Percentiles rank a stretch among this genome's conserved stretches.
Conservation (phyloP, 2,329 filamentous ascomycete species). For the Hypoxylon sp. region DNA sequence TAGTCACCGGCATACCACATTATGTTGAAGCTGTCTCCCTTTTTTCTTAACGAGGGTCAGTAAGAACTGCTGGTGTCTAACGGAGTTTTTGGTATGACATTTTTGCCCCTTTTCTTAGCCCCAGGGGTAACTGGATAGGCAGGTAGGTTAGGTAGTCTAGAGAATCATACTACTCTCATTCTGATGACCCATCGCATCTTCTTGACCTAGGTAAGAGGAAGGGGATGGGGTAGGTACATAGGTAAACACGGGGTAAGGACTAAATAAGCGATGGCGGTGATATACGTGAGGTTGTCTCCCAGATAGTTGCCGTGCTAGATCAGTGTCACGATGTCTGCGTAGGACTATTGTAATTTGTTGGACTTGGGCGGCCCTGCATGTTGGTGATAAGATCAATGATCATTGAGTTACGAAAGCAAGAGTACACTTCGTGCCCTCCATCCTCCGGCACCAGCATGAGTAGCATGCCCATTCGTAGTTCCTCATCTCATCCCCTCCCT, state of each 20-base stretch:
- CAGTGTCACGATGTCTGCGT: not conserved
- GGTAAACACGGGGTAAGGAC: not conserved
- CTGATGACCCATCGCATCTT: not conserved
- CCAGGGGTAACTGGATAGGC: no score
- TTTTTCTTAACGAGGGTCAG: not conserved
- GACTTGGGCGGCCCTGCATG: no score
- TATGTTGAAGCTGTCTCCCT: not conserved
- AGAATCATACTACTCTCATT: not conserved
- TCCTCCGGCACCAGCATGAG: not conserved
- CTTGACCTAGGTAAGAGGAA: not conserved
- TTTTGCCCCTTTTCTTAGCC: not conserved
- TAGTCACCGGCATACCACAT: conserved; percentile 3
- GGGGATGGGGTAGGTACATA: not conserved
- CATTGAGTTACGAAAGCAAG: not conserved
- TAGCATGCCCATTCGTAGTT: not conserved
- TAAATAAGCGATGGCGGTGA: not conserved
- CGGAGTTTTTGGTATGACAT: not conserved
- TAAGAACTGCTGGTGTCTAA: conserved; percentile 4
- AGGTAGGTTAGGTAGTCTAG: not conserved
- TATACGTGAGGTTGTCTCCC: no score
- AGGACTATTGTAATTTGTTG: not conserved
- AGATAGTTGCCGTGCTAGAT: no score
- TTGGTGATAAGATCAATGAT: not conserved
- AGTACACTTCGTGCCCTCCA: not conserved
- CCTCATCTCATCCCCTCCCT: not conserved